Evolutionary conservation across 257 asterid species (phyloP).

Genomic region (Forsythia viridissima): DNA sequence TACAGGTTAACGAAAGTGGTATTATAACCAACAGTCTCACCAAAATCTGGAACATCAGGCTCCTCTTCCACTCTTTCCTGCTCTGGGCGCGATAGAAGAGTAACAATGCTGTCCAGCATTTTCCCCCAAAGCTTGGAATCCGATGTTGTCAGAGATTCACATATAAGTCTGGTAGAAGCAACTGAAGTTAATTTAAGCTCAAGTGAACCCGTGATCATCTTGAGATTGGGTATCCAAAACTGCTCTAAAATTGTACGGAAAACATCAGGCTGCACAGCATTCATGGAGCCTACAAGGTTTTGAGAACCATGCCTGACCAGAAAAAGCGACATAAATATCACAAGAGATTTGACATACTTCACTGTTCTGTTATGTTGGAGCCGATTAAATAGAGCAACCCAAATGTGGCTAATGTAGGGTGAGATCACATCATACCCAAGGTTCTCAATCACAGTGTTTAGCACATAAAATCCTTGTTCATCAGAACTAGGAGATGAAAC

Average conservation of each 20-base stretch:
- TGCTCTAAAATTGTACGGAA: conserved; percentile 64
- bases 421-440: conserved; percentile 72
- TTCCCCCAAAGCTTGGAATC: conserved; percentile 77
- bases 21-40: conserved; percentile 72
- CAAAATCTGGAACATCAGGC: conserved; percentile 84
- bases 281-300: conserved; percentile 69
- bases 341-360: conserved; percentile 73
- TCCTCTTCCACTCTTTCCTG: conserved; percentile 82
- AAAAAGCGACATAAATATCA: conserved; percentile 85
- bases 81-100: conserved; percentile 78
- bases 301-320: conserved; percentile 75
- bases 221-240: conserved; percentile 87
- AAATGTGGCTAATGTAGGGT: conserved; percentile 59
- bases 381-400: conserved; percentile 74
- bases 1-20: conserved; percentile 73
- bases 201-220: conserved; percentile 63
- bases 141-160: conserved; percentile 63
- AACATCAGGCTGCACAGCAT: conserved; percentile 70
- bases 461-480: conserved; percentile 93
- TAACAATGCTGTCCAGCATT: conserved; percentile 84
- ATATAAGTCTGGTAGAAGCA: conserved; percentile 75
- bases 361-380: conserved; percentile 59
- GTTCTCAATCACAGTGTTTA: conserved; percentile 87
- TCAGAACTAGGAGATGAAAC: conserved; percentile 68
- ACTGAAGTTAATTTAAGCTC: conserved; percentile 86